Evolutionary conservation across 2,329 filamentous ascomycete genomes (phyloP).

Genomic region (Aspergillus piperis): DNA sequence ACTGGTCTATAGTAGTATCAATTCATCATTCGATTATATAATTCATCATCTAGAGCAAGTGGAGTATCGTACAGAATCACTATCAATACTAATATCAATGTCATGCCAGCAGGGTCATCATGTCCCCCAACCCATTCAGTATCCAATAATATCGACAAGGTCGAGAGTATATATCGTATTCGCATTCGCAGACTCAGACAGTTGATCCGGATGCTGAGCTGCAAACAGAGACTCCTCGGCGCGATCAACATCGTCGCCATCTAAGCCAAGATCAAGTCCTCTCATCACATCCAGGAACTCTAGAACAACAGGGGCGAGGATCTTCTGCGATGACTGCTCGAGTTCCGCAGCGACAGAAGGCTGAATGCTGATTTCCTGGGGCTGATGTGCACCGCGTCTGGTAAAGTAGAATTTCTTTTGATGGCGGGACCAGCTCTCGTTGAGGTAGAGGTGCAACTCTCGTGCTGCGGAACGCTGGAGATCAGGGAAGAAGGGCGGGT

Average conservation of each 20-base stretch:
- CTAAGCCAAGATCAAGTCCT: conserved; percentile 16
- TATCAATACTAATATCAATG: background rate
- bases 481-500: conserved; percentile 24
- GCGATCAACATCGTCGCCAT: background rate
- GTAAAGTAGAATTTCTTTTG: conserved; percentile 50
- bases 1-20: too few species aligned
- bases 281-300: conserved; percentile 15
- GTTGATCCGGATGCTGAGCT: background rate
- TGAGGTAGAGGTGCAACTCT: conserved; percentile 48
- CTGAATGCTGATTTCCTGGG: conserved; percentile 48
- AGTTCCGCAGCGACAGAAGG: conserved; percentile 24
- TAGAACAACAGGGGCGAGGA: conserved; percentile 26
- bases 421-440: conserved; percentile 49
- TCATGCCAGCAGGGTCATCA: background rate
- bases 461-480: conserved; percentile 38
- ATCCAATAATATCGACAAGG: background rate
- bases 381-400: conserved; percentile 44
- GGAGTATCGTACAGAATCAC: background rate
- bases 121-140: background rate
- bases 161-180: background rate
- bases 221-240: background rate
- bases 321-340: conserved; percentile 21
- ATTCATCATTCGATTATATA: too few species aligned
- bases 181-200: too few species aligned
- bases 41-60: too few species aligned